These are phyloP conservation scores for Bertia moriformis DNA, from an alignment of 2,329 filamentous ascomycete genomes.

Conservation along the genomic window DNA sequence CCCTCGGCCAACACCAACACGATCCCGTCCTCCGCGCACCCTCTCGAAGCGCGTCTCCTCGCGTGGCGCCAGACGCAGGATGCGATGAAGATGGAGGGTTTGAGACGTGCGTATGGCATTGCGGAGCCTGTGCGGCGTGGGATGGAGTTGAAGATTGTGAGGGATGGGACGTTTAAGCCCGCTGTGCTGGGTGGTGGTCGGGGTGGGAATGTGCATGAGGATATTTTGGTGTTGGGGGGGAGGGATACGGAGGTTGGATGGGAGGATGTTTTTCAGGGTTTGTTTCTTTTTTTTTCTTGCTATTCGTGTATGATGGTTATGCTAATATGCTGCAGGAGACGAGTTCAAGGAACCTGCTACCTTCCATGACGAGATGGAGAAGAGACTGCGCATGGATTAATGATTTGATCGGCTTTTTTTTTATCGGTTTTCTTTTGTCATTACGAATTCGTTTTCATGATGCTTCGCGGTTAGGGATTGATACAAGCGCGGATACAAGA, in stretches of 20 bases:
- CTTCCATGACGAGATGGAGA: conserved; percentile 53
- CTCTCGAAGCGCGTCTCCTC: conserved; percentile 48
- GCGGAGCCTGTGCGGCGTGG: conserved; percentile 51
- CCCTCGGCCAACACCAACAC: not conserved
- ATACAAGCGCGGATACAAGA: too few species aligned
- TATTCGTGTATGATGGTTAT: not conserved
- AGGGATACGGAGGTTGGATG: conserved; percentile 46
- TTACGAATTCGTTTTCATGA: too few species aligned
- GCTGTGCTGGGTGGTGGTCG: conserved; percentile 19
- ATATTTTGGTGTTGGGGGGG: conserved; percentile 37
- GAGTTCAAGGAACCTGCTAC: conserved; percentile 33
- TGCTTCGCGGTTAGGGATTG: too few species aligned
- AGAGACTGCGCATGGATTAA: conserved; percentile 37
- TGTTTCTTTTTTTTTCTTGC: not conserved
- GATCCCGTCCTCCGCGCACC: conserved; percentile 29
- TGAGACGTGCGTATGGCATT: conserved; percentile 50
- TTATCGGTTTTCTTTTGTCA: too few species aligned
- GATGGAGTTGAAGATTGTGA: conserved; percentile 51
- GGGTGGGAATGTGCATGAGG: conserved; percentile 35
- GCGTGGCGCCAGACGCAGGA: conserved; percentile 53
- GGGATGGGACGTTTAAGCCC: conserved; percentile 22
- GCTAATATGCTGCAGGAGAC: conserved; percentile 19
- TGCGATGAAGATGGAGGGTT: conserved; percentile 44
- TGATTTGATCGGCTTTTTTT: not conserved
- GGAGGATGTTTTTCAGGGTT: conserved; percentile 51